Percentiles rank a stretch among this genome's conserved stretches.
Conservation (phyloP, 2,329 filamentous ascomycete species). For the Pseudomassariella vexata region DNA sequence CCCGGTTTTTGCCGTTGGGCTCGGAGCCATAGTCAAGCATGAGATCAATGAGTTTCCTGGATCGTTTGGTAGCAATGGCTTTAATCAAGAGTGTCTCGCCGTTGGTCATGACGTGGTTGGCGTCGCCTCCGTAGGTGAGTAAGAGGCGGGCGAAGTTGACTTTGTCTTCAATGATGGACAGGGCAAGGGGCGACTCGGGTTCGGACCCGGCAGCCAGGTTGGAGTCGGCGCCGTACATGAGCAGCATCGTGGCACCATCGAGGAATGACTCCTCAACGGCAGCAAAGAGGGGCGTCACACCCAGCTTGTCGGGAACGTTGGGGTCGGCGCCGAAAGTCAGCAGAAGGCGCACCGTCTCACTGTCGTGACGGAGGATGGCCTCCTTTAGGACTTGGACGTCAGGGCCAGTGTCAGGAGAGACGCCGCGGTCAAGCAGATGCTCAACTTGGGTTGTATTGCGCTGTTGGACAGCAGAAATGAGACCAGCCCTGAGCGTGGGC, state of each 20-base stretch:
- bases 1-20: conserved; percentile 51
- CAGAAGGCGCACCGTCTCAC: conserved; percentile 48
- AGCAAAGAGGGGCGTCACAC: conserved; percentile 44
- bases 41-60: conserved; percentile 49
- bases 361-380: conserved; percentile 43
- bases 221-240: conserved; percentile 59
- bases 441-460: conserved; percentile 51
- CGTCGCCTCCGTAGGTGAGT: conserved; percentile 55
- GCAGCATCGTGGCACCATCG: conserved; percentile 51
- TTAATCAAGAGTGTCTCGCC: conserved; percentile 57
- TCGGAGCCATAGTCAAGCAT: conserved; percentile 56
- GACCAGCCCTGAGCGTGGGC: conserved; percentile 37
- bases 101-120: conserved; percentile 45
- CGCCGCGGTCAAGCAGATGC: conserved; percentile 53
- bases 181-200: conserved; percentile 48
- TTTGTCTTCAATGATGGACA: conserved; percentile 45
- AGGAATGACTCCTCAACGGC: conserved; percentile 47
- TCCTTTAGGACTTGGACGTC: conserved; percentile 46
- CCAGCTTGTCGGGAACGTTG: conserved; percentile 43
- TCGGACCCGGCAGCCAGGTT: conserved; percentile 45
- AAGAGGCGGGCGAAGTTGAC: conserved; percentile 53
- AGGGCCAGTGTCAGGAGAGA: conserved; percentile 40
- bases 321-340: conserved; percentile 52
- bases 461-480: conserved; percentile 49
- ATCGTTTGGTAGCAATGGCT: conserved; percentile 53